Evolutionary conservation across 768 basidiomycete species (phyloP), one percentile per base, ranked within the genome.

Genomic region (Suillus clintonianus): DNA sequence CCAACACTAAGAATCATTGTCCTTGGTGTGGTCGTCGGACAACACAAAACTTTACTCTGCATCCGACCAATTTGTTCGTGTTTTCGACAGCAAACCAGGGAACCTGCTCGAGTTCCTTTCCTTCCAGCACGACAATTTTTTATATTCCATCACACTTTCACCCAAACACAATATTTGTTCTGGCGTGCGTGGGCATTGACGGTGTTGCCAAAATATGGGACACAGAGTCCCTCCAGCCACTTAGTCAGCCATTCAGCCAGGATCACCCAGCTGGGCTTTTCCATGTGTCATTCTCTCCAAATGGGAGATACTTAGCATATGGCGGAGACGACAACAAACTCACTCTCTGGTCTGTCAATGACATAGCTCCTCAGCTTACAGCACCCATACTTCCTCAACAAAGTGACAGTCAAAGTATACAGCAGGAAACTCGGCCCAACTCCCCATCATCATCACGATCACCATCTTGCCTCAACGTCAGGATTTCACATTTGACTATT

Each of bases 261-360:
- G 5, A 32, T 32, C 5, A 10, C n/a, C n/a, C n/a, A n/a, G n/a
- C n/a, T 10, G 4, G 0, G 1, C 51, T 53, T 32, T 1, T 0
- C 19, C n/a, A 10, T 4, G 30, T 11, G 0, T 32, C 30, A 4
- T 32, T 53, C 11, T 53, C 51, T n/a, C 9, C 3, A 32, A 30
- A 53, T 10, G 51, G 19, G 17, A 9, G 4, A 10, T 11, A 53
- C 10, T 1, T 53, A 5, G 51, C 10, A n/a, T 53, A 11, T 19
- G 19, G 51, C 4, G 30, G 51, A n/a, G 2, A n/a, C 19, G 1
- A 53, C 17, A 11, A 6, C 2, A 19, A 11, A n/a, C 30, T 32
- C 17, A 53, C 51, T 11, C 10, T 53, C 1, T 53, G 30, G 51
- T 13, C 32, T 9, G 0, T n/a, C 17, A 11, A 53, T 11, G 51